These are phyloP conservation scores for Endocladia muricata DNA, from an alignment of 31 red algal species.

Conservation along the genomic window DNA sequence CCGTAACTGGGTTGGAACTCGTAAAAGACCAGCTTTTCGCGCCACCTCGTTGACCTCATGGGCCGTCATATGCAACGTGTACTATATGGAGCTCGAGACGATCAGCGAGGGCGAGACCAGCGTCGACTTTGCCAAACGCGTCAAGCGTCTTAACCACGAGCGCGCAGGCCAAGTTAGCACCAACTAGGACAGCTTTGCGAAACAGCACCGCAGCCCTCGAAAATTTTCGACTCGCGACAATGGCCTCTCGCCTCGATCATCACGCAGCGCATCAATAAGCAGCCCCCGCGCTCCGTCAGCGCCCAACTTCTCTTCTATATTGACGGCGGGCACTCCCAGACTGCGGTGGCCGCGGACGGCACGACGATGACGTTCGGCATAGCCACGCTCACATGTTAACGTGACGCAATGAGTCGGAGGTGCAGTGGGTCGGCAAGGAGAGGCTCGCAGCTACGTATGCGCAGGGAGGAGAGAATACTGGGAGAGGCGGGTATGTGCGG, in stretches of 20 bases:
- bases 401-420: neutral
- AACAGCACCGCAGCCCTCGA: slow-evolving; percentile 74
- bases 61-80: slow-evolving; percentile 94
- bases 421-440: neutral
- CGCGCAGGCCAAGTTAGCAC: slow-evolving; percentile 69
- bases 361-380: slow-evolving; percentile 15
- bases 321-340: slow-evolving; percentile 25
- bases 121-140: slow-evolving; percentile 79
- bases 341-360: neutral
- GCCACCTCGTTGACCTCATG: slow-evolving; percentile 85
- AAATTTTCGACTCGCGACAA: slow-evolving; percentile 89
- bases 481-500: neutral
- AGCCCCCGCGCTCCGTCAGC: slow-evolving; percentile 33
- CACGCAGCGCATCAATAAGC: slow-evolving; percentile 31
- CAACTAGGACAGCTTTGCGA: slow-evolving; percentile 90
- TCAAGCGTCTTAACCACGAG: slow-evolving; percentile 62
- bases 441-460: neutral
- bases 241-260: slow-evolving; percentile 55
- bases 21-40: slow-evolving; percentile 50
- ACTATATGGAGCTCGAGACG: slow-evolving; percentile 82
- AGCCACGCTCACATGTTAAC: slow-evolving; percentile 20
- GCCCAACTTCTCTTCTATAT: slow-evolving; percentile 16
- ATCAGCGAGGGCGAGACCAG: slow-evolving; percentile 51
- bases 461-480: neutral
- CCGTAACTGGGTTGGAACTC: slow-evolving; percentile 94